These are phyloP conservation scores for Acidiella bohemica DNA, from an alignment of 495 filamentous ascomycete genomes.

Conservation along the genomic window DNA sequence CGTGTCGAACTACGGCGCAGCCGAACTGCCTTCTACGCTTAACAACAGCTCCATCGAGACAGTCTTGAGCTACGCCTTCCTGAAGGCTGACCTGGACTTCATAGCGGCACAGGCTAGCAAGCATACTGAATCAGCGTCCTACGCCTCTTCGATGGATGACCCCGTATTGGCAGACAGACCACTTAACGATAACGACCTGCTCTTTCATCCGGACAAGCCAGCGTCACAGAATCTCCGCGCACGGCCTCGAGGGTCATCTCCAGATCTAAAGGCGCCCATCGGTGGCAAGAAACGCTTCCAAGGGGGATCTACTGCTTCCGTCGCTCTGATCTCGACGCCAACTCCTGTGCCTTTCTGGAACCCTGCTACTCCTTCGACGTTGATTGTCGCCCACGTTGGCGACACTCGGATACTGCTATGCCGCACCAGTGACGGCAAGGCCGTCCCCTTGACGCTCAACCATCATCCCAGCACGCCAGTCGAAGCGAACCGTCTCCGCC, in stretches of 20 bases:
- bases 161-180: conserved; percentile 53
- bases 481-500: conserved; percentile 69
- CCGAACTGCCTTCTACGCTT: conserved; percentile 12
- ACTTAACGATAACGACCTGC: conserved; percentile 66
- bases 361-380: conserved; percentile 63
- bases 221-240: conserved; percentile 20
- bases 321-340: conserved; percentile 82
- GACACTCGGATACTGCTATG: conserved; percentile 85
- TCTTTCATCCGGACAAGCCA: conserved; percentile 50
- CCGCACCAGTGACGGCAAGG: conserved; percentile 60
- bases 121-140: conserved; percentile 20
- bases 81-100: conserved; percentile 86
- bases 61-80: conserved; percentile 76
- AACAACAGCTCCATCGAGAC: conserved; percentile 39
- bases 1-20: conserved; percentile 2
- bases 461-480: conserved; percentile 80
- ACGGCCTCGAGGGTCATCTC: conserved; percentile 1
- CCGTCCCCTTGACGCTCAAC: conserved; percentile 68
- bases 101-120: conserved; percentile 69
- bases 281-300: conserved; percentile 61
- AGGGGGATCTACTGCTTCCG: conserved; percentile 79
- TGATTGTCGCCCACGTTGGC: conserved; percentile 83
- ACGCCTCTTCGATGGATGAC: conserved; percentile 35
- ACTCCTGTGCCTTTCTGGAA: conserved; percentile 92
- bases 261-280: conserved; percentile 32